Evolutionary conservation across 2,329 filamentous ascomycete genomes (phyloP).

Genomic region (Emydomyces testavorans): DNA sequence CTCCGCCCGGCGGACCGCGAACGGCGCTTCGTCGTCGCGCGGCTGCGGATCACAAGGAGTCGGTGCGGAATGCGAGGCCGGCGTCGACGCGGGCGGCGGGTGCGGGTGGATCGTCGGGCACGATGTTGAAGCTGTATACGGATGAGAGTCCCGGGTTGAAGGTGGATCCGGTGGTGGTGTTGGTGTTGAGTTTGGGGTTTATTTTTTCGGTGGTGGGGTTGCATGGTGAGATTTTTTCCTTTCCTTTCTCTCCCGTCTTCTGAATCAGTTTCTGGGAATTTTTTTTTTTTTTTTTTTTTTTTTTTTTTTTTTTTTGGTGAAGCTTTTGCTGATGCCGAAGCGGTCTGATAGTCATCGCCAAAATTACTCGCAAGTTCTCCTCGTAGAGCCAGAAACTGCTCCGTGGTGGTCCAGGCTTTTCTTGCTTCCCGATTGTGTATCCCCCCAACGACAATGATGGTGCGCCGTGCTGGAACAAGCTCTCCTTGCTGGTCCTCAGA

Average conservation of each 20-base stretch:
- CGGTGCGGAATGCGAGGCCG: slow-evolving; percentile 84
- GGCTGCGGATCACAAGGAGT: slow-evolving; percentile 94
- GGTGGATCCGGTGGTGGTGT: slow-evolving; percentile 93
- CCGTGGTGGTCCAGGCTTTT: too few relatives aligned
- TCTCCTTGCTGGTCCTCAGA: not conserved
- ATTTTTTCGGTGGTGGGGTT: slow-evolving; percentile 97
- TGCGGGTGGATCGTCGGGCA: slow-evolving; percentile 90
- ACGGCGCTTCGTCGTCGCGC: slow-evolving; percentile 91
- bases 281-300: not conserved
- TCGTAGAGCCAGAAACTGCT: too few relatives aligned
- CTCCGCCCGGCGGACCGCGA: slow-evolving; percentile 83
- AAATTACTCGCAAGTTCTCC: slow-evolving; percentile 80
- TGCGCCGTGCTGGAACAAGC: too few relatives aligned
- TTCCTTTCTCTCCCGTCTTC: too few relatives aligned
- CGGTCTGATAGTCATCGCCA: slow-evolving; percentile 64
- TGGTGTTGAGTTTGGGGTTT: slow-evolving; percentile 92
- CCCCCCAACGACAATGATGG: not conserved
- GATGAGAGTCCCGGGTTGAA: slow-evolving; percentile 95
- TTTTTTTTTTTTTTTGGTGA: not conserved
- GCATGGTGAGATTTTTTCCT: slow-evolving; percentile 60
- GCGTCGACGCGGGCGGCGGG: slow-evolving; percentile 87
- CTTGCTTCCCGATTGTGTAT: too few relatives aligned
- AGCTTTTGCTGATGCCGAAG: not conserved
- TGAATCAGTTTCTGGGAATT: too few relatives aligned
- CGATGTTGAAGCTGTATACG: slow-evolving; percentile 98